Conservation (phyloP, 148 eudicot species). For the Heliosperma pusillum region DNA sequence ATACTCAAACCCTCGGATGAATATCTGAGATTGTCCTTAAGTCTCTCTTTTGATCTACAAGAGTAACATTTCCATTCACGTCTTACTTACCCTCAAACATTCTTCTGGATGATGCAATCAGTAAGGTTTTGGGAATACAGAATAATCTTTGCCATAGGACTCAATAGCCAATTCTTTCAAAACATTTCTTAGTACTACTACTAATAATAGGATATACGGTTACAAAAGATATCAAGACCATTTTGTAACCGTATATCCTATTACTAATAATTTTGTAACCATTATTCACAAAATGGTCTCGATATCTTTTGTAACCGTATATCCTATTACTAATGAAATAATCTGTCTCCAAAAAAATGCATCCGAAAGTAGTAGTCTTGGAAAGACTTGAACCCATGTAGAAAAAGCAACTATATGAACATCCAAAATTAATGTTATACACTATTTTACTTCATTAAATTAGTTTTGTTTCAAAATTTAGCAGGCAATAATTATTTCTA, state of each 20-base stretch:
- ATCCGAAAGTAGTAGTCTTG: not conserved
- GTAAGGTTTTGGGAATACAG: not conserved
- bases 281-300: not conserved
- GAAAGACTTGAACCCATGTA: not conserved
- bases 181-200: not conserved
- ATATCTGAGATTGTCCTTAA: not conserved
- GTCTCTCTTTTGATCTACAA: not conserved
- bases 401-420: not conserved
- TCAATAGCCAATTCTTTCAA: not conserved
- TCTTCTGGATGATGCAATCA: not conserved
- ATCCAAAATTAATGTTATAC: not conserved
- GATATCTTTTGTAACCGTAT: not conserved
- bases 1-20: not conserved
- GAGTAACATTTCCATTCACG: not conserved
- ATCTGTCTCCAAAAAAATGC: not conserved
- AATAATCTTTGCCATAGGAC: not conserved
- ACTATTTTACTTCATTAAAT: not conserved
- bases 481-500: not conserved
- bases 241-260: no score
- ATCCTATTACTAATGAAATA: not conserved
- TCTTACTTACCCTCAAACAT: not conserved
- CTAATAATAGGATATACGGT: not conserved
- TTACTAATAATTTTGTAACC: no score
- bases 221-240: not conserved
- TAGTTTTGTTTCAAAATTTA: not conserved